Percentiles rank a stretch among this genome's conserved stretches.
phyloP scores from a whole-genome alignment of 2,329 filamentous ascomycete species.

The Colletotrichum godetiae region DNA sequence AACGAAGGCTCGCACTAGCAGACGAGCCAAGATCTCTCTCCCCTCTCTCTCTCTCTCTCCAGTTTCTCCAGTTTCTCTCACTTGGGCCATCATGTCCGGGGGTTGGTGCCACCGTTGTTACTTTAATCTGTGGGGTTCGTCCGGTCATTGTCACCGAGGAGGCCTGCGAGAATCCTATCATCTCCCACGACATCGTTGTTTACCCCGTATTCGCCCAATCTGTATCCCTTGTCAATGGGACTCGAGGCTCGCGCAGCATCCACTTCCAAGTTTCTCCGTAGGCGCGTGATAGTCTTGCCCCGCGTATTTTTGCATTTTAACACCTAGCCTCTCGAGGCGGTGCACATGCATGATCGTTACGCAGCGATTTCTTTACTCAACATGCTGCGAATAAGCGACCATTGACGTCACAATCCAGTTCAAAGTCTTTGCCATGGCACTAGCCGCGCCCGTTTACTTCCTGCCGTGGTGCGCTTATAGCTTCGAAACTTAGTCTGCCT shows the following conservation, averaged over 20 bases:
- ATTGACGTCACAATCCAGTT: not conserved
- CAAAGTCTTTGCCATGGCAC: not conserved
- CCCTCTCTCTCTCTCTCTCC: not conserved
- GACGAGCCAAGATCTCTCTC: not conserved
- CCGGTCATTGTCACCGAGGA: constrained; percentile 1
- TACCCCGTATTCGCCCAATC: not conserved
- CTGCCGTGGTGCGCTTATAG: not conserved
- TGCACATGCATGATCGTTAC: not conserved
- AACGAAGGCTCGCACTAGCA: not conserved
- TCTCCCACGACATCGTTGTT: not conserved
- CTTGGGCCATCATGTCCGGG: not conserved
- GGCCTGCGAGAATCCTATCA: not conserved
- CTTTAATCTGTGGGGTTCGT: constrained; percentile 23
- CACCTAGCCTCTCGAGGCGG: not conserved
- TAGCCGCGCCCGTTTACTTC: not conserved
- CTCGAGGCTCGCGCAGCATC: not conserved
- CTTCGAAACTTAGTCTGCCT: not conserved
- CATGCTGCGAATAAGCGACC: not conserved
- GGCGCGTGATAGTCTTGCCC: not conserved
- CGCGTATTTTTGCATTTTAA: not conserved
- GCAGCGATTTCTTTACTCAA: not conserved
- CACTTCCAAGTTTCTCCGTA: constrained; percentile 16
- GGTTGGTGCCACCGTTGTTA: not conserved
- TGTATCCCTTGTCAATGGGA: not conserved
- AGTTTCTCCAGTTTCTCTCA: not conserved